These are phyloP conservation scores for Irpex rosettiformis DNA, from an alignment of 1,284 basidiomycete species.

Conservation along the genomic window DNA sequence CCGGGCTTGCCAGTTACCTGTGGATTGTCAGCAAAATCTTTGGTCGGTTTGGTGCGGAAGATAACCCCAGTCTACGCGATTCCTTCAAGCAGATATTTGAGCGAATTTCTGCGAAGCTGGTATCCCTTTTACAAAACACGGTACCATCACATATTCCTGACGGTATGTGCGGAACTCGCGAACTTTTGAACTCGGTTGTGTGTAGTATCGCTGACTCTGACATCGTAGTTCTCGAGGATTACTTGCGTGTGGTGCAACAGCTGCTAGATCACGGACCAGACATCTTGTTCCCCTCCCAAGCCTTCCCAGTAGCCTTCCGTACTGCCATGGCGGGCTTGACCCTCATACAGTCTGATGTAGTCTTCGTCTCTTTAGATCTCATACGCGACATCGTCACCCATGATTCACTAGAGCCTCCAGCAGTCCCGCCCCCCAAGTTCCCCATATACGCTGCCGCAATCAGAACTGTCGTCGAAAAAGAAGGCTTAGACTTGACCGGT, in stretches of 20 bases:
- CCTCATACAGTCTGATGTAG: conserved; percentile 76
- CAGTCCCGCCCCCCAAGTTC: conserved; percentile 57
- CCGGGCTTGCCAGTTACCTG: conserved; percentile 85
- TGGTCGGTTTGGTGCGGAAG: conserved; percentile 66
- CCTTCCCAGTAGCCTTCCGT: conserved; percentile 74
- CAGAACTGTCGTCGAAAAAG: conserved; percentile 63
- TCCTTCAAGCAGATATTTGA: conserved; percentile 72
- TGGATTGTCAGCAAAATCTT: conserved; percentile 93
- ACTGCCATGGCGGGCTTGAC: conserved; percentile 75
- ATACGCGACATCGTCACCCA: conserved; percentile 75
- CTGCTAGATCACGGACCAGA: conserved; percentile 71
- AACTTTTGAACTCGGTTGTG: too few species aligned
- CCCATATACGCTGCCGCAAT: conserved; percentile 66
- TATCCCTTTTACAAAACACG: conserved; percentile 65
- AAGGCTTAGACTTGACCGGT: conserved; percentile 72
- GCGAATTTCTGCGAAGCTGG: conserved; percentile 66
- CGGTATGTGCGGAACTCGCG: conserved; percentile 43
- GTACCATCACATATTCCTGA: conserved; percentile 76
- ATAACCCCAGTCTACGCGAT: conserved; percentile 46
- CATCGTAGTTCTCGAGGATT: conserved; percentile 88
- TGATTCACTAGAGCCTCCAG: conserved; percentile 50
- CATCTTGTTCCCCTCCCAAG: conserved; percentile 73
- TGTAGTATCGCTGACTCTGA: neutral
- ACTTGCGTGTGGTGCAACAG: conserved; percentile 78
- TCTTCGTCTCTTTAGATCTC: conserved; percentile 80